phyloP scores from a whole-genome alignment of 2,329 filamentous ascomycete genomes.

The Alternaria consortialis region DNA sequence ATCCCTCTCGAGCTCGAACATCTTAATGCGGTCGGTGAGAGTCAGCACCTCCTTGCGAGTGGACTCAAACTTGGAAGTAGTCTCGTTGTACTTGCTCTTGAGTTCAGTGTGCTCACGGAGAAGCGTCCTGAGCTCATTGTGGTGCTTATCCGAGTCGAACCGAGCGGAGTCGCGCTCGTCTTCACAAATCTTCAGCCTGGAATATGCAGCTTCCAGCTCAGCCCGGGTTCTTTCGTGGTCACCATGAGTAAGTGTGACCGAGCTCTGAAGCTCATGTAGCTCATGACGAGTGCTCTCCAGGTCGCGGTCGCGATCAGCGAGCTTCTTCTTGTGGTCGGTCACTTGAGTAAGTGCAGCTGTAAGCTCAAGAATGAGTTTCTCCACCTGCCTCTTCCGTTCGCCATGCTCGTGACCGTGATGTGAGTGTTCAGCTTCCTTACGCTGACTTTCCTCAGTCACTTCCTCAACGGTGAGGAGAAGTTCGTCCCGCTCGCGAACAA shows the following conservation, averaged over 20 bases:
- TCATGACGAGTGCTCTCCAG: constrained; percentile 29
- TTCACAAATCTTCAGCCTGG: constrained; percentile 30
- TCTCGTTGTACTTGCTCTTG: constrained; percentile 34
- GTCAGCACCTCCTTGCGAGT: constrained; percentile 34
- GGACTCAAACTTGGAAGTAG: constrained; percentile 28
- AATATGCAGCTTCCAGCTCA: constrained; percentile 26
- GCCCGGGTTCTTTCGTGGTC: constrained; percentile 31
- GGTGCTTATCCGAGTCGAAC: constrained; percentile 33
- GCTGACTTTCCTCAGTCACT: constrained; percentile 34
- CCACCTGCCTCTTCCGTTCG: constrained; percentile 33
- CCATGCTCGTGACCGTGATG: constrained; percentile 32
- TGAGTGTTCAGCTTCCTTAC: constrained; percentile 31
- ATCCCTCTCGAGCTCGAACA: constrained; percentile 35
- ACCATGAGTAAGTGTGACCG: constrained; percentile 11
- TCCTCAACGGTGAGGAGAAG: constrained; percentile 32
- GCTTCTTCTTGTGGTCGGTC: constrained; percentile 36
- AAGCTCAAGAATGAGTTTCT: constrained; percentile 35
- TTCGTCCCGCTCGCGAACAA: constrained; percentile 31
- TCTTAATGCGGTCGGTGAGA: constrained; percentile 32
- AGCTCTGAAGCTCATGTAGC: constrained; percentile 25
- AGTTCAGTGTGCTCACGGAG: constrained; percentile 35
- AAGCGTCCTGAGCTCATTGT: constrained; percentile 30
- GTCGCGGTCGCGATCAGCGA: constrained; percentile 31
- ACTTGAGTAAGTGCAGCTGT: constrained; percentile 29
- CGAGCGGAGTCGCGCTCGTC: constrained; percentile 32